phyloP scores from a whole-genome alignment of 176 grass and related monocot genomes.

The Hordeum marinum region DNA sequence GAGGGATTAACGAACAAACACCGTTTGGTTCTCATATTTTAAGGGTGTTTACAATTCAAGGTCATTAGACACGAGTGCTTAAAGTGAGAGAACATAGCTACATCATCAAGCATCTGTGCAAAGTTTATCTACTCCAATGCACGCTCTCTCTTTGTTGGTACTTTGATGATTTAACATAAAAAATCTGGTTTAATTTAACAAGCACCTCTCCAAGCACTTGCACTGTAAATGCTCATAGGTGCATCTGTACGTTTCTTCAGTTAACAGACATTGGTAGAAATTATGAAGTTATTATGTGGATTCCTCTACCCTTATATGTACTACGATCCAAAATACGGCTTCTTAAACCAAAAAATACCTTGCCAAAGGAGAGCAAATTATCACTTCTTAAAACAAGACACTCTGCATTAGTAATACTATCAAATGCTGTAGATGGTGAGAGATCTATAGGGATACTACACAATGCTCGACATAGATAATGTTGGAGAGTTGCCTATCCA shows the following conservation, averaged over 20 bases:
- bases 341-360: background rate
- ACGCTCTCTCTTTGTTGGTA: too few species aligned
- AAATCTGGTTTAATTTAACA: background rate
- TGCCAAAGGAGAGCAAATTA: background rate
- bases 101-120: too few species aligned
- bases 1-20: background rate
- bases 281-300: background rate
- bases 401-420: background rate
- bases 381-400: background rate
- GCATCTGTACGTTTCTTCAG: background rate
- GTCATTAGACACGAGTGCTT: too few species aligned
- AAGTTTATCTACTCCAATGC: too few species aligned
- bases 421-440: background rate
- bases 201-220: background rate
- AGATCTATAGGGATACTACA: background rate
- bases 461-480: background rate
- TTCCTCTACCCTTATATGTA: background rate
- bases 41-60: too few species aligned
- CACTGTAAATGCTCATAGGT: background rate
- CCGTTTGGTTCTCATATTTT: background rate
- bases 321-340: background rate
- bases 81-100: too few species aligned
- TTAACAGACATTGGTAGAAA: background rate
- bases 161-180: too few species aligned
- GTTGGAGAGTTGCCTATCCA: background rate